phyloP scores from a whole-genome alignment of 2,329 filamentous ascomycete species.

The Colletotrichum lindemuthianum region DNA sequence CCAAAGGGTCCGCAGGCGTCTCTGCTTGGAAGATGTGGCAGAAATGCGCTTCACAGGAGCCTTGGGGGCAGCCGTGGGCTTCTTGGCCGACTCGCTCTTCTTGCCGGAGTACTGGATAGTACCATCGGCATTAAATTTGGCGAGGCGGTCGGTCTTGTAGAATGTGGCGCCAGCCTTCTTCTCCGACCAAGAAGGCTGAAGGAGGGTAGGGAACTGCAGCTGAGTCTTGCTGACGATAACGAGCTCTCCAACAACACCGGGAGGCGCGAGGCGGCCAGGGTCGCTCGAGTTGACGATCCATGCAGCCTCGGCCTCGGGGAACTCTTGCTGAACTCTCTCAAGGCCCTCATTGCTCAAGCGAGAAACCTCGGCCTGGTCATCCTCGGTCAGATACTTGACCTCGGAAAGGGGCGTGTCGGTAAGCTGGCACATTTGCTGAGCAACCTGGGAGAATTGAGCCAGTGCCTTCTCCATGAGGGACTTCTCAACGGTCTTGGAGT shows the following conservation, averaged over 20 bases:
- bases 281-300: constrained; percentile 54
- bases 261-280: constrained; percentile 47
- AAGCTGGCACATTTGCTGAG: constrained; percentile 58
- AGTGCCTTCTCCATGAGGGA: constrained; percentile 64
- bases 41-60: constrained; percentile 46
- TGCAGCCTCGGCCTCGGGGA: constrained; percentile 41
- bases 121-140: constrained; percentile 47
- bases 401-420: constrained; percentile 45
- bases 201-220: constrained; percentile 40
- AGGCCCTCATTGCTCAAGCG: constrained; percentile 41
- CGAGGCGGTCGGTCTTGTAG: constrained; percentile 53
- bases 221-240: constrained; percentile 47
- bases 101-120: constrained; percentile 45
- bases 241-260: constrained; percentile 56
- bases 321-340: constrained; percentile 39
- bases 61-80: constrained; percentile 18
- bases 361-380: constrained; percentile 47
- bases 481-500: constrained; percentile 66
- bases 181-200: constrained; percentile 44
- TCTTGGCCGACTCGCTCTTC: constrained; percentile 29
- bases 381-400: constrained; percentile 46
- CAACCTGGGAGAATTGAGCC: constrained; percentile 61
- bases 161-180: constrained; percentile 41
- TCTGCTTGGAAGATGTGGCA: constrained; percentile 53
- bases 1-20: constrained; percentile 59